These are phyloP conservation scores for Papiliotrema fonsecae DNA, from an alignment of 1,284 basidiomycete species.

Conservation along the genomic window DNA sequence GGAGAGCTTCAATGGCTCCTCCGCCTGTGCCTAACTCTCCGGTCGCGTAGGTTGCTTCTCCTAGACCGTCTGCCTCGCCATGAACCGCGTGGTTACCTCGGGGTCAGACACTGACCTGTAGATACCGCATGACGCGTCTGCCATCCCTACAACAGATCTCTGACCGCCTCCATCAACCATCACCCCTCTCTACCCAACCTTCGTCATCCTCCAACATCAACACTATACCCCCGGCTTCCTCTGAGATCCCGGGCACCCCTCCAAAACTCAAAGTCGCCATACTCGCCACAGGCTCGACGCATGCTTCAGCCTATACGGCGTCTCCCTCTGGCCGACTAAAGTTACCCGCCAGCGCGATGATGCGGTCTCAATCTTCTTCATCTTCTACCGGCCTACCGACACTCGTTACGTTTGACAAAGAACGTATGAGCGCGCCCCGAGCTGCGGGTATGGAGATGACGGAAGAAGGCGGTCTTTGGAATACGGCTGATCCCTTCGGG, in stretches of 20 bases:
- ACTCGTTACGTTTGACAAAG: too few species aligned
- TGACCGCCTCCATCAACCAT: constrained; percentile 19
- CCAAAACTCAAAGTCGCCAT: constrained; percentile 52
- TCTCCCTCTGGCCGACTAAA: constrained; percentile 60
- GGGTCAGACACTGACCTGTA: constrained; percentile 6
- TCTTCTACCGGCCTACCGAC: too few species aligned
- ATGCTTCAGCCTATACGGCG: constrained; percentile 45
- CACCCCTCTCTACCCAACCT: constrained; percentile 6
- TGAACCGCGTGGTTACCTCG: too few species aligned
- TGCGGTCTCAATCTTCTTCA: constrained; percentile 42
- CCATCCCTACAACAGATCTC: constrained; percentile 38
- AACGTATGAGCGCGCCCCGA: too few species aligned
- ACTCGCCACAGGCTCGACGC: too few species aligned
- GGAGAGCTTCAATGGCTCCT: too few species aligned
- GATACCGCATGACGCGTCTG: constrained; percentile 28
- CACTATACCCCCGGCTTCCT: constrained; percentile 60
- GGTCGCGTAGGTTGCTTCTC: too few species aligned
- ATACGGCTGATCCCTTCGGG: background rate
- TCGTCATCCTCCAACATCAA: constrained; percentile 53
- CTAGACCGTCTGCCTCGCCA: too few species aligned
- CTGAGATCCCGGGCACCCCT: constrained; percentile 51
- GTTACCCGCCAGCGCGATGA: constrained; percentile 59
- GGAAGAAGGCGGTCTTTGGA: constrained; percentile 6
- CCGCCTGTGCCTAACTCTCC: too few species aligned
- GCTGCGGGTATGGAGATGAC: too few species aligned